Evolutionary conservation across 2,329 filamentous ascomycete genomes (phyloP).

Genomic region (Phoma sp.): DNA sequence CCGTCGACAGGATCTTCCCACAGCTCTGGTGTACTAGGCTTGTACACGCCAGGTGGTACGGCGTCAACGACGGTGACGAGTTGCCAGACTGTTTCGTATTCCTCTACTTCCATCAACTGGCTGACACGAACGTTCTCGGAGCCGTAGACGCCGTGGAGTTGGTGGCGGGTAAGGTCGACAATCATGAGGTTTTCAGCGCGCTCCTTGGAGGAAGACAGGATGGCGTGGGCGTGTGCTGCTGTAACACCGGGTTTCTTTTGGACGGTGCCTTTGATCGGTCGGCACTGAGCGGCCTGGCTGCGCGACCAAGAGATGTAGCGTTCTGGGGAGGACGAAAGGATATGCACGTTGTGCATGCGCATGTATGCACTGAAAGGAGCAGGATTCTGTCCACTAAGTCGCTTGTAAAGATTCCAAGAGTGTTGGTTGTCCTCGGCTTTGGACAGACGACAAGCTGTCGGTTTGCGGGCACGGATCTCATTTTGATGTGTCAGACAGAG

Average conservation of each 20-base stretch:
- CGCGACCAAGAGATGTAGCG: constrained; percentile 79
- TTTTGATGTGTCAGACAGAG: constrained; percentile 83
- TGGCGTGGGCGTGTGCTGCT: constrained; percentile 72
- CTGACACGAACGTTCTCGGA: constrained; percentile 76
- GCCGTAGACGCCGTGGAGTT: constrained; percentile 84
- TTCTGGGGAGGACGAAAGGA: constrained; percentile 87
- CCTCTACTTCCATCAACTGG: constrained; percentile 84
- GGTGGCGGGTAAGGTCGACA: constrained; percentile 93
- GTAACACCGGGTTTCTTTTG: constrained; percentile 75
- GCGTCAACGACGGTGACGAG: constrained; percentile 90
- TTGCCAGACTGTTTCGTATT: constrained; percentile 89
- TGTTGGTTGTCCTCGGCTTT: constrained; percentile 43
- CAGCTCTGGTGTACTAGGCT: constrained; percentile 36
- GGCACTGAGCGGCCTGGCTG: constrained; percentile 73
- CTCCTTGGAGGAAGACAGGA: constrained; percentile 85
- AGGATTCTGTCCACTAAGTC: constrained; percentile 74
- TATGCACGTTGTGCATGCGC: constrained; percentile 67
- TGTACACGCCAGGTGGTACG: constrained; percentile 32
- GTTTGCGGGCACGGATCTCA: constrained; percentile 57
- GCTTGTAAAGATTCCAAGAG: constrained; percentile 74
- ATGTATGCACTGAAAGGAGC: constrained; percentile 87
- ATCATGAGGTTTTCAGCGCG: constrained; percentile 98
- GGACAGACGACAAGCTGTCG: constrained; percentile 34
- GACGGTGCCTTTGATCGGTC: constrained; percentile 97
- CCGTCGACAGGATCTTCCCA: constrained; percentile 43